Base-by-base conservation (phyloP, 352 stramenopile genomes). In the Globisporangium ultimum region DNA sequence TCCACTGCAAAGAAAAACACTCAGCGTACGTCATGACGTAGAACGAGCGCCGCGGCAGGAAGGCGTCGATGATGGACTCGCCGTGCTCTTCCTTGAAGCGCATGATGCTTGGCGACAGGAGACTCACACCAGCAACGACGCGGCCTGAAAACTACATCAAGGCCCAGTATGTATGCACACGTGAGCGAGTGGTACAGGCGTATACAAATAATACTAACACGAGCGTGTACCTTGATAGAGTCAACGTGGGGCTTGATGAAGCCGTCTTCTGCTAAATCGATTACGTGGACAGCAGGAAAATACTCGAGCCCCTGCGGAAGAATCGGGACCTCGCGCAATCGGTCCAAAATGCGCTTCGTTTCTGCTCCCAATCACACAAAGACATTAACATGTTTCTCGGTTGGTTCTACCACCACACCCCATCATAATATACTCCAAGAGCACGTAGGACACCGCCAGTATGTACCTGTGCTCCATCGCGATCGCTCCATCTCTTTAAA, bases 401-500 rank as follows among this genome's bases (percentile, higher is more conserved):
- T 36, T 36, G 9, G 28, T 10, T 36, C 3, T 10, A 10, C 8
- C 28, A 10, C 8, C 28, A 10, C 5, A 5, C 8, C 9, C 28
- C 28, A 36, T 36, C 28, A 5, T 28, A 28, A 5, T 28, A 28
- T 36, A 36, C 4, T 10, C 28, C 28, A 17, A 45, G 13, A 18
- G 48, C 5, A 54, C 15, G 3, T 14, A 7, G 8, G 7, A 36
- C 11, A 8, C 9, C 7, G 5, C 22, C 28, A 20, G 3, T 22
- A 36, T 40, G 40, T n/a, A 75, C 73, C 73, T 21, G 63, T 45
- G 55, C 80, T 92, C 85, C 85, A 95, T 34, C 84, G 79, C 32
- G 79, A 88, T 42, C 81, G 80, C 58, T 95, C 85, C 83, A 93
- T 95, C 70, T 95, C 85, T 59, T 93, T 93, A 60, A 90, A 95